Evolutionary conservation across 1,139 yeast species (phyloP).

Genomic region (Hemisphaericaspora xylofermentans): DNA sequence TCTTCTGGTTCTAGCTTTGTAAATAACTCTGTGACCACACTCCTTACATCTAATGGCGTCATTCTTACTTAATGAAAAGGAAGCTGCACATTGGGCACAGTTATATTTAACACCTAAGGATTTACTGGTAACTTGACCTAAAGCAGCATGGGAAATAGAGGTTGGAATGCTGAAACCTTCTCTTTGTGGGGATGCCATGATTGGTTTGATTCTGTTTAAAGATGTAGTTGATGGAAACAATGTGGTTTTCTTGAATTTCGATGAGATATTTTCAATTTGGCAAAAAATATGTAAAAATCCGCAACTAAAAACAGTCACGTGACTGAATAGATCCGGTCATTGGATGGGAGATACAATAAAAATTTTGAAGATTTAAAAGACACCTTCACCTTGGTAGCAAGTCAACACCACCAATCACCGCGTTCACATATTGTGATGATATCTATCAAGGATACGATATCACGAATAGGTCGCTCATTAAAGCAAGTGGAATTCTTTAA

Average conservation of each 20-base stretch:
- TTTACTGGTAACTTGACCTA: constrained; percentile 60
- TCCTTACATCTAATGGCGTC: constrained; percentile 98
- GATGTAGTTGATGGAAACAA: background rate
- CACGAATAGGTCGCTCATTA: constrained; percentile 18
- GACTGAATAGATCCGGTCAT: background rate
- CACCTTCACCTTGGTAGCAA: background rate
- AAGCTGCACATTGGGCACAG: constrained; percentile 95
- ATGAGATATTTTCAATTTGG: background rate
- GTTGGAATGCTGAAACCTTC: constrained; percentile 94
- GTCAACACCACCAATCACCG: background rate
- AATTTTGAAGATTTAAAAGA: background rate
- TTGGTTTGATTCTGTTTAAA: constrained; percentile 1
- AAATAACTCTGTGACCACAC: constrained; percentile 96
- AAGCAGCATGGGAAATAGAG: constrained; percentile 66
- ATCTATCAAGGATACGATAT: constrained; percentile 17
- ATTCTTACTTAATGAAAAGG: constrained; percentile 82
- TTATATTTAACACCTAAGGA: constrained; percentile 85
- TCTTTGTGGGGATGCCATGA: constrained; percentile 66
- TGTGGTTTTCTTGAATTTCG: background rate
- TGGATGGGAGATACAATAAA: background rate
- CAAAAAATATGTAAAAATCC: background rate
- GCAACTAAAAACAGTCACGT: background rate
- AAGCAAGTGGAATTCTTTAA: constrained; percentile 11
- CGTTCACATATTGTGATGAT: constrained; percentile 10
- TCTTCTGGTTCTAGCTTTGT: constrained; percentile 95